Evolutionary conservation across 1,284 basidiomycete genomes (phyloP), one percentile per base, ranked within the genome.

Genomic region (Ceratobasidium sp.): DNA sequence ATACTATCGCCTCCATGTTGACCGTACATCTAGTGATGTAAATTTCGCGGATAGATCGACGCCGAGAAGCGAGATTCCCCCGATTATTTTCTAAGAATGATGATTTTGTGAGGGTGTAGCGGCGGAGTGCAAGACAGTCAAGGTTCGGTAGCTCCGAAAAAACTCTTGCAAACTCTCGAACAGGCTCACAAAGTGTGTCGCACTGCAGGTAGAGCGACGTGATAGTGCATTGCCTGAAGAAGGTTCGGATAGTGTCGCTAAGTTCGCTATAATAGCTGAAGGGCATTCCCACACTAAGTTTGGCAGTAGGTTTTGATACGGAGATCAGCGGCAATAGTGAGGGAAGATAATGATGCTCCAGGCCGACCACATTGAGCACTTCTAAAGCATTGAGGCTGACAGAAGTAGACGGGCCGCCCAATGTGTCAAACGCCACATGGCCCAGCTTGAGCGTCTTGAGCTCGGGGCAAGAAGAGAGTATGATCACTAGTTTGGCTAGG

Each of bases 281-380:
- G 33, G 36, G 17, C 1, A 31, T 24, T 24, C 63, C 63, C 14
- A 65, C 31, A 51, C 31, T 51, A 11, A 65, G 63, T 22, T 53
- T 50, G 8, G 63, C 22, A 5, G 63, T 31, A 41, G 45, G 5
- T 8, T 33, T 65, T 2, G 63, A 48, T 0, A 65, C 29, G 9
- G 63, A 47, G 22, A 65, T 65, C 29, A 65, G n/a, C 19, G 63
- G 63, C 15, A 65, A 22, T 22, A 65, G 48, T 22, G 51, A 29
- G n/a, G 19, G 24, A 29, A 65, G 44, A 24, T 48, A 51, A 19
- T 50, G 47, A 7, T 47, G 47, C 45, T 51, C 31, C 14, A 65
- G 36, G 8, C 50, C 50, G 48, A 65, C 50, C 29, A 65, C 14
- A 31, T 48, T 65, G 11, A 65, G 31, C 19, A 65, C 63, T 48